Conservation (phyloP, 2,329 filamentous ascomycete genomes). For the Diaporthe caulivora region DNA sequence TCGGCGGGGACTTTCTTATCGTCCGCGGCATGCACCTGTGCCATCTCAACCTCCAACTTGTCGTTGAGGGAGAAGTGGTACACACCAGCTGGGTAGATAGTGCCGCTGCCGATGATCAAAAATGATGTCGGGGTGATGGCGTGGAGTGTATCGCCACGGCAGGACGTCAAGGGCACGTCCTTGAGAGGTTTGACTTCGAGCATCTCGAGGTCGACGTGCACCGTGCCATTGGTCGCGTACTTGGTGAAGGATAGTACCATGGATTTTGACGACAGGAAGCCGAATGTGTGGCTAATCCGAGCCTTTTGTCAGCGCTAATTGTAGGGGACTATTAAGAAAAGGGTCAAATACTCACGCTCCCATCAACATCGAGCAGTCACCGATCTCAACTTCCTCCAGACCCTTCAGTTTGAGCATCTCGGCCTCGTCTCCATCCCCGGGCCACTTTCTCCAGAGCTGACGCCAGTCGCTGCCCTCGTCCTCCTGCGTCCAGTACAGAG, state of each 20-base stretch:
- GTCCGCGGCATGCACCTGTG: conserved; percentile 49
- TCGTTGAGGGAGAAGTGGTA: conserved; percentile 50
- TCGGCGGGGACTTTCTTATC: conserved; percentile 46
- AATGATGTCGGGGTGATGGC: conserved; percentile 50
- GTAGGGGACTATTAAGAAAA: background rate
- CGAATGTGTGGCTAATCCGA: conserved; percentile 25
- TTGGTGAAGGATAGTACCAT: conserved; percentile 48
- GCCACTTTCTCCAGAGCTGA: conserved; percentile 56
- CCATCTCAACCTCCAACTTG: conserved; percentile 38
- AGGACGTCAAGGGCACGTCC: conserved; percentile 48
- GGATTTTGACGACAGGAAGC: conserved; percentile 47
- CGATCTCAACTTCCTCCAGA: conserved; percentile 57
- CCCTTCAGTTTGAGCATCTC: conserved; percentile 50
- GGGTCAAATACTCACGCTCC: conserved; percentile 46
- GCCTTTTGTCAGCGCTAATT: background rate
- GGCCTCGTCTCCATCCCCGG: conserved; percentile 44
- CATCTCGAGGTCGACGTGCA: conserved; percentile 50
- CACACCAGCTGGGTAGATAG: conserved; percentile 46
- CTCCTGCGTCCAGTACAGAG: conserved; percentile 63
- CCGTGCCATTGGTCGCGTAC: conserved; percentile 26
- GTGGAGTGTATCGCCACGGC: conserved; percentile 49
- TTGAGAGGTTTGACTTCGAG: conserved; percentile 46
- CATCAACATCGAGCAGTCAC: conserved; percentile 47
- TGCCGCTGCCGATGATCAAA: conserved; percentile 53
- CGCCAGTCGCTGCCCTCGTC: conserved; percentile 54